These are phyloP conservation scores for Euphorbia tirucalli DNA, from an alignment of 345 rosid species.

Conservation along the genomic window DNA sequence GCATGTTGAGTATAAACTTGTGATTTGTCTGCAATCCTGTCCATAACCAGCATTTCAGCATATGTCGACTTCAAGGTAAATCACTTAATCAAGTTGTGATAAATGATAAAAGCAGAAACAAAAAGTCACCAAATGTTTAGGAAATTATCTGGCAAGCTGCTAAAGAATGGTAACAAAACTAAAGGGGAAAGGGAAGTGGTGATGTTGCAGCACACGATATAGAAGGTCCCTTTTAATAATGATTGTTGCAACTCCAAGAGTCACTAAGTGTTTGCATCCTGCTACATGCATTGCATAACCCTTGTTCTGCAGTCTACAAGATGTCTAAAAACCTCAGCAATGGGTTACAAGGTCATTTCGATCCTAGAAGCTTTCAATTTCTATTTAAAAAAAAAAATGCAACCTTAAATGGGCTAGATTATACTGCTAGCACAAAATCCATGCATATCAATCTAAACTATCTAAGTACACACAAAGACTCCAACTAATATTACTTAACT, in stretches of 20 bases:
- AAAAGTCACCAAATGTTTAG: not conserved
- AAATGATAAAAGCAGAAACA: not conserved
- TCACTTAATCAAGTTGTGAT: not conserved
- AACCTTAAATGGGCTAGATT: not conserved
- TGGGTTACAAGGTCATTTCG: not conserved
- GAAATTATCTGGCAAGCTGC: not conserved
- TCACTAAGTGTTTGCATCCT: not conserved
- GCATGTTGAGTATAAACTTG: constrained; percentile 99
- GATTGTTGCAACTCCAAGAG: not conserved
- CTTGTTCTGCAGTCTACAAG: not conserved
- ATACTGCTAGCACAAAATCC: not conserved
- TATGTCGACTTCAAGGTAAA: not conserved
- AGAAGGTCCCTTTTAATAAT: not conserved
- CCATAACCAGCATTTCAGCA: constrained; percentile 6
- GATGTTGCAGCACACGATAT: not conserved
- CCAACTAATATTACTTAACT: not conserved
- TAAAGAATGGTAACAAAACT: not conserved
- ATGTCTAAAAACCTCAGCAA: not conserved
- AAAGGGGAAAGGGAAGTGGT: not conserved
- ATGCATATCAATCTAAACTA: not conserved
- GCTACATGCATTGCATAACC: not conserved
- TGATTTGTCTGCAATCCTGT: constrained; percentile 95
- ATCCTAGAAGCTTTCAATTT: not conserved
- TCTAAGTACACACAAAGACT: too few relatives aligned
- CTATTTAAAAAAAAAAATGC: not conserved